Base-by-base conservation (phyloP, 1,284 basidiomycete genomes). In the Kwoniella shivajii region DNA sequence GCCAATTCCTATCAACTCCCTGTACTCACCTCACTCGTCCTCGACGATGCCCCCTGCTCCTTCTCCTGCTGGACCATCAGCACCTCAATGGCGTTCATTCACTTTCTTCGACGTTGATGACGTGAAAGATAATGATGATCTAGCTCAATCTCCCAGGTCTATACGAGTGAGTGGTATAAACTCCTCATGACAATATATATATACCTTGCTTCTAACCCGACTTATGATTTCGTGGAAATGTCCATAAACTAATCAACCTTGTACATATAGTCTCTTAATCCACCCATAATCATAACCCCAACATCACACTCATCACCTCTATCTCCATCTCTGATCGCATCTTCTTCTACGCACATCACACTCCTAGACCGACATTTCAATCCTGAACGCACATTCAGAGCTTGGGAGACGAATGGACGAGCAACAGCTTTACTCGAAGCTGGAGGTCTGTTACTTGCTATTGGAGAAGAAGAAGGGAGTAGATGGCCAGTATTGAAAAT, bases 401-500 rank as follows among this genome's bases (percentile, higher is more conserved):
- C 87, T 10, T 90, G 92, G 79, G 82, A 84, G 7, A 82, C 81
- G 16, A 88, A 68, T 37, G 70, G 73, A 0, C 56, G 72, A 7
- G 65, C 66, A 1, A 67, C 61, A 9, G 65, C 65, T 1, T 44
- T 93, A 83, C 82, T 83, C 0, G 90, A 92, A 76, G 82, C 84
- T 43, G 86, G 85, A 57, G 88, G 89, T 0, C 80, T 92, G 42
- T 79, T 96, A 18, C 81, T 96, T 9, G 91, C 89, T 1, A 82
- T 96, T 24, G 93, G 92, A 27, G 92, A 94, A 78, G 91, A 94
- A 74, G 86, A 88, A 53, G 75, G 81, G 1, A 81, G 85, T 13
- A 81, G 85, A n/a, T 84, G 86, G 44, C 89, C 90, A 0, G 75
- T 93, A 18, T 80, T 96, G 54, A 94, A 92, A 75, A 86, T 96